Conservation (phyloP, 768 basidiomycete species). For the Pleurotus giganteus region DNA sequence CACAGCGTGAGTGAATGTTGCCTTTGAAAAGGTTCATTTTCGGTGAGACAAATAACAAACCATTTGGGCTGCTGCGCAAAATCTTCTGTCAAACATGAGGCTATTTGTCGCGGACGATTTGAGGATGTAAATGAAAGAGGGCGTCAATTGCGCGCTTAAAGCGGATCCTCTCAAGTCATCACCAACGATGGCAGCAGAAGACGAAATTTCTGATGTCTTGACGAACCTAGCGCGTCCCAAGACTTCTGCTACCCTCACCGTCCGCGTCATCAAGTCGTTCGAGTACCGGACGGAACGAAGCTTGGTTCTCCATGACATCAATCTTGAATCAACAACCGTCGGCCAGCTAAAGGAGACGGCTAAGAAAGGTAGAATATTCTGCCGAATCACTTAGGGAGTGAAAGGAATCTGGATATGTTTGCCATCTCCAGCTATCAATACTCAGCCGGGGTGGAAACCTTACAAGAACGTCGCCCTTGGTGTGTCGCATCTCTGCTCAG, state of each 20-base stretch:
- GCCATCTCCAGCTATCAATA: conserved; percentile 58
- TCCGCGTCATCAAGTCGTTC: conserved; percentile 95
- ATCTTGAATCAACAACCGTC: conserved; percentile 80
- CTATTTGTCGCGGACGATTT: too few relatives aligned
- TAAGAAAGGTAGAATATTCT: conserved; percentile 50
- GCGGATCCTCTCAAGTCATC: not conserved
- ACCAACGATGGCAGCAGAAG: conserved; percentile 25
- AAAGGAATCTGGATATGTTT: conserved; percentile 8
- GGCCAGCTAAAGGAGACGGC: conserved; percentile 73
- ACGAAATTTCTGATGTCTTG: conserved; percentile 39
- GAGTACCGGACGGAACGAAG: conserved; percentile 87
- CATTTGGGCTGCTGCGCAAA: too few relatives aligned
- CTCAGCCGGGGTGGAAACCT: conserved; percentile 83
- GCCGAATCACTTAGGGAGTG: conserved; percentile 6
- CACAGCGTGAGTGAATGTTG: not conserved
- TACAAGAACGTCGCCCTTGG: conserved; percentile 75
- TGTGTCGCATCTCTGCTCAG: conserved; percentile 25
- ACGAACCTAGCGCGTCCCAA: conserved; percentile 67
- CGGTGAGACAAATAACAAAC: not conserved
- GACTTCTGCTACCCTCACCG: conserved; percentile 80
- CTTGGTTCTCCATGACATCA: conserved; percentile 78
- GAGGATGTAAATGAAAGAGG: not conserved
- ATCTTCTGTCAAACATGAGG: too few relatives aligned
- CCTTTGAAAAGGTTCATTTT: conserved; percentile 6
- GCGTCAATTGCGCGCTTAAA: not conserved